Base-by-base conservation (phyloP, 2,329 filamentous ascomycete species). In the Aureobasidium namibiae region DNA sequence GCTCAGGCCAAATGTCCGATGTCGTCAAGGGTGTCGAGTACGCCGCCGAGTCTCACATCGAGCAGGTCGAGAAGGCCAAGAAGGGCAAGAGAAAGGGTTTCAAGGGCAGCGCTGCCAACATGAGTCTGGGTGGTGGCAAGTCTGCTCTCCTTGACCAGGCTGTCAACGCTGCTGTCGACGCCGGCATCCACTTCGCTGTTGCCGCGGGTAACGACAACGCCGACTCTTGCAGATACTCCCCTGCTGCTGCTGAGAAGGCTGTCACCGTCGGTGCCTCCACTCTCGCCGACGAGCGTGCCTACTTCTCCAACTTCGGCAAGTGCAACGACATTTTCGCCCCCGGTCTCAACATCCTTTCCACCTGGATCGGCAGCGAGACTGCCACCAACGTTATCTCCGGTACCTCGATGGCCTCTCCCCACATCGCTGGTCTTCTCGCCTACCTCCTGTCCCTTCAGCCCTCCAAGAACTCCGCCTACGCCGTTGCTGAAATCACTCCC, bases 231-330 rank as follows among this genome's bases (percentile, higher is more conserved):
- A 95, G 94, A 82, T 99, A 97, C 84, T 99, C 94, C 41, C 94
- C 94, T 62, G 95, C 94, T 70, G 89, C 92, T 64, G 91, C 95
- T 67, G 81, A 84, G 69, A 90, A 95, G 71, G 92, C 94, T 66
- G 85, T 99, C 74, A 99, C 94, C 61, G 94, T 99, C 64, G 95
- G 92, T 76, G 94, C 94, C 66, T 95, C 91, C 46, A 94, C 90
- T 67, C 84, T 99, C 62, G 85, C 88, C 70, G 94, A 99, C 73
- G 90, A 90, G 82, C 92, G 94, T 78, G 94, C 94, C 65, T 99
- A 97, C 85, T 99, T 99, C 86, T 99, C 95, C 85, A 99, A 99
- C 89, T 97, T 87, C 76, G 94, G 94, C 76, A 94, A 92, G 83
- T 99, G 94, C 84, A 96, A 92, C 74, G 94, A 99, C 78, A 96